Conservation (phyloP, 1,139 yeast genomes). For the Candida pseudoviswanathii region DNA sequence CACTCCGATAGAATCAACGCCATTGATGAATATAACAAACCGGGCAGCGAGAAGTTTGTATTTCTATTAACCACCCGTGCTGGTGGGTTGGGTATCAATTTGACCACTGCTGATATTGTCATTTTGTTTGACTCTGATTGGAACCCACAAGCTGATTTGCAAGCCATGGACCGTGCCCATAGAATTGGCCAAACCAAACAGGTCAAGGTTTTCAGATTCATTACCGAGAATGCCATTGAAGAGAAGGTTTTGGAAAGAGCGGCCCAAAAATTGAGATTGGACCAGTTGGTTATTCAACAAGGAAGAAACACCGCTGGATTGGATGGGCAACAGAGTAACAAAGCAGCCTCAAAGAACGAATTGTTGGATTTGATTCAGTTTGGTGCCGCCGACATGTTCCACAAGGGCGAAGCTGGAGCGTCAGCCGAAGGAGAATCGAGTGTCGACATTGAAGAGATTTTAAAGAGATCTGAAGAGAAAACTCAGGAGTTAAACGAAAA, state of each 20-base stretch:
- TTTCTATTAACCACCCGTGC: conserved; percentile 79
- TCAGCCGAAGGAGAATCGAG: conserved; percentile 38
- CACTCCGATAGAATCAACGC: conserved; percentile 76
- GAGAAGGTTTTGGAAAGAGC: conserved; percentile 82
- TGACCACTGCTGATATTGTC: conserved; percentile 76
- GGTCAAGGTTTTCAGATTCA: conserved; percentile 73
- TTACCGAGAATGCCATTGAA: conserved; percentile 80
- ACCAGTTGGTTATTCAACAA: conserved; percentile 81
- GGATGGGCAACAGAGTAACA: conserved; percentile 37
- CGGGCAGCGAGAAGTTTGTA: conserved; percentile 67
- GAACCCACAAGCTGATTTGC: conserved; percentile 88
- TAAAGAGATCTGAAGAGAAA: conserved; percentile 62
- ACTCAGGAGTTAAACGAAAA: conserved; percentile 64
- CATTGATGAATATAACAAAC: conserved; percentile 75
- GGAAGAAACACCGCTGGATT: conserved; percentile 52
- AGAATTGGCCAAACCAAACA: conserved; percentile 86
- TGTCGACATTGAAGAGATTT: conserved; percentile 63
- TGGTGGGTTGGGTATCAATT: conserved; percentile 84
- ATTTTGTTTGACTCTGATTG: conserved; percentile 77
- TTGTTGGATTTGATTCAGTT: conserved; percentile 77
- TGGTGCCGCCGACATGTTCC: conserved; percentile 72
- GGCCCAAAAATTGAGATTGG: conserved; percentile 73
- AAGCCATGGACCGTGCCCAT: conserved; percentile 89
- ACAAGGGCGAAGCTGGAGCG: conserved; percentile 15
- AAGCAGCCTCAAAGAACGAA: conserved; percentile 65